Percentiles rank a stretch among this genome's conserved stretches.
Conservation (phyloP, 75 land plant genomes). For the Cryptomeria japonica region DNA sequence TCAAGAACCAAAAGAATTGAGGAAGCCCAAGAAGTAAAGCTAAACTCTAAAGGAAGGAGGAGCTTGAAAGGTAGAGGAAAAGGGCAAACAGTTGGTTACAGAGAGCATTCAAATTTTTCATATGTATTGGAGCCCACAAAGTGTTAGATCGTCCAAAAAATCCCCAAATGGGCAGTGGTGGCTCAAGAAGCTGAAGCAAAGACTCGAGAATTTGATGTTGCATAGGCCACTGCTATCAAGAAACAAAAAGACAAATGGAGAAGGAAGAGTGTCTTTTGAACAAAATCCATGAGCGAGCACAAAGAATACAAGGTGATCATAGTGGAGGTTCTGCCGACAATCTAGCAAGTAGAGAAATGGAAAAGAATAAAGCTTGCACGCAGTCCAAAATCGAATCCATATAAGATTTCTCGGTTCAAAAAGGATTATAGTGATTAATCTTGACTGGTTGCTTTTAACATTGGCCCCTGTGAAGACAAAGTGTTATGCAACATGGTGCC, state of each 20-base stretch:
- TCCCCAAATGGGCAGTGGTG: background rate
- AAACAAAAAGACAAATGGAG: background rate
- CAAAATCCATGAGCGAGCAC: too few species aligned
- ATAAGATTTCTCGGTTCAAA: background rate
- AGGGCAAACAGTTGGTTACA: background rate
- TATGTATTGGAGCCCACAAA: background rate
- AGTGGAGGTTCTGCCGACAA: background rate
- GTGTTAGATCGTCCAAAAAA: background rate
- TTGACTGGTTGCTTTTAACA: background rate
- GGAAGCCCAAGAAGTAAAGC: too few species aligned
- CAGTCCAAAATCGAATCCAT: background rate
- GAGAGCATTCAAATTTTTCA: background rate
- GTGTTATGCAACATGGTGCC: background rate
- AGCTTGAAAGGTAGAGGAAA: background rate
- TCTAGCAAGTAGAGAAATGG: background rate
- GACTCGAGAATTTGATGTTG: background rate
- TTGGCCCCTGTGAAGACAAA: background rate
- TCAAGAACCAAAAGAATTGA: too few species aligned
- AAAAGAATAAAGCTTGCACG: background rate
- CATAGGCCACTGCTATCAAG: background rate
- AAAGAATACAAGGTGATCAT: background rate
- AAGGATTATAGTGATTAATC: background rate
- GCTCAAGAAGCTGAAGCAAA: background rate
- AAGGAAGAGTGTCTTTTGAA: background rate
- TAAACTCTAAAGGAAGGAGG: too few species aligned